Evolutionary conservation across 2,329 filamentous ascomycete species (phyloP).

Genomic region (Xylaria sp.): DNA sequence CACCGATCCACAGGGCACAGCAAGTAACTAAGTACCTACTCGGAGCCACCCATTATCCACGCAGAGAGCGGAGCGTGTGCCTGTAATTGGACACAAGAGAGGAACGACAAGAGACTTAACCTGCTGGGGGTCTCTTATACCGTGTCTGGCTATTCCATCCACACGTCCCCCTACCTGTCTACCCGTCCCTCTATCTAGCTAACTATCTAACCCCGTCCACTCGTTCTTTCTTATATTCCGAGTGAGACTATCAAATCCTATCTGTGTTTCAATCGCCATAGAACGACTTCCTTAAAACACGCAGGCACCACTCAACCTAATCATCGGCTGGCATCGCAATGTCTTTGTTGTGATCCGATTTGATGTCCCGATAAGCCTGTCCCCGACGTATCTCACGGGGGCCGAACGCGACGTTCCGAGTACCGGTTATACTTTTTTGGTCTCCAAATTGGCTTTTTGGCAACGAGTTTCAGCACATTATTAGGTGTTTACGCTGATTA

Average conservation of each 20-base stretch:
- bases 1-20: conserved; percentile 10
- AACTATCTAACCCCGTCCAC: conserved; percentile 33
- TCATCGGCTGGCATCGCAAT: conserved; percentile 27
- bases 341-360: conserved; percentile 29
- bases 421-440: conserved; percentile 4
- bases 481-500: neutral
- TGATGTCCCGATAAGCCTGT: conserved; percentile 22
- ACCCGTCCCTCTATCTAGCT: conserved; percentile 24
- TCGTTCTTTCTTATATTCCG: conserved; percentile 37
- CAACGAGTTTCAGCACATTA: conserved; percentile 4
- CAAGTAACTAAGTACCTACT: conserved; percentile 3
- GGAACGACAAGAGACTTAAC: conserved; percentile 3
- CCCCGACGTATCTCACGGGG: neutral
- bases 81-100: conserved; percentile 14
- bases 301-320: conserved; percentile 11
- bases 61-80: conserved; percentile 18
- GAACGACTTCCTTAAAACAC: conserved; percentile 20
- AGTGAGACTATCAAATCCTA: conserved; percentile 34
- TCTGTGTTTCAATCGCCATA: conserved; percentile 29
- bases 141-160: conserved; percentile 23
- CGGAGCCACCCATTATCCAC: conserved; percentile 17
- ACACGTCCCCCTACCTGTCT: conserved; percentile 31
- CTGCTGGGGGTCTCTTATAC: conserved; percentile 22
- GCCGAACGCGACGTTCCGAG: conserved; percentile 17
- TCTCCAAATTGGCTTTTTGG: conserved; percentile 17